phyloP scores from a whole-genome alignment of 1,284 basidiomycete genomes.

The Trametes pubescens region DNA sequence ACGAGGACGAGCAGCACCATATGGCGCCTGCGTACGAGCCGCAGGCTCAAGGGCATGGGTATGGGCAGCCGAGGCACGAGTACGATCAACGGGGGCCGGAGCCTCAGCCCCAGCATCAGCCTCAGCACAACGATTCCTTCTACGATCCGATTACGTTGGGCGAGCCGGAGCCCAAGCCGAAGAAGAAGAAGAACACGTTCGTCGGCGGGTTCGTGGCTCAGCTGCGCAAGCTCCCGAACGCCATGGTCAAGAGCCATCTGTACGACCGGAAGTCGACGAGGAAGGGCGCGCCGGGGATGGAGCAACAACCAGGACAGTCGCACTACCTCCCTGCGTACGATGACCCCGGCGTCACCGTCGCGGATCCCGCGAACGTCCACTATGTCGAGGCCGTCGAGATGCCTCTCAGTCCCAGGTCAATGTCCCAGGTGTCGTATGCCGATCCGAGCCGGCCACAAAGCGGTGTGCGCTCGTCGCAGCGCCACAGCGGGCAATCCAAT shows the following conservation, averaged over 20 bases:
- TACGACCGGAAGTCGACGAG: conserved; percentile 32
- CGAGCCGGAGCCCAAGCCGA: conserved; percentile 9
- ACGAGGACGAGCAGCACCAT: conserved; percentile 8
- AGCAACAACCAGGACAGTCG: conserved; percentile 14
- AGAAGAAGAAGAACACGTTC: conserved; percentile 34
- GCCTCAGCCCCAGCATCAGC: conserved; percentile 1
- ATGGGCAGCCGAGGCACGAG: neutral
- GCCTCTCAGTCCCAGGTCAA: conserved; percentile 27
- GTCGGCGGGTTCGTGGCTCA: conserved; percentile 45
- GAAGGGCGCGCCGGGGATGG: conserved; percentile 27
- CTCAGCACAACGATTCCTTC: conserved; percentile 16
- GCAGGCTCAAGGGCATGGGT: neutral
- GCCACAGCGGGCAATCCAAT: conserved; percentile 14
- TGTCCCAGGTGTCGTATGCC: conserved; percentile 16
- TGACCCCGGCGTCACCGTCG: conserved; percentile 31
- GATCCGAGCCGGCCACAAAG: conserved; percentile 10
- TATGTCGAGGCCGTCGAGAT: conserved; percentile 36
- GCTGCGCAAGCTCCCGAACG: conserved; percentile 40
- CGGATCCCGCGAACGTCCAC: conserved; percentile 33
- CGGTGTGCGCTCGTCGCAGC: conserved; percentile 14
- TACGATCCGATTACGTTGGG: conserved; percentile 18
- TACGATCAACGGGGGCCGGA: conserved; percentile 5
- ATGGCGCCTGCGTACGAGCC: conserved; percentile 10
- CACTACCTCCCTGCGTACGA: conserved; percentile 39
- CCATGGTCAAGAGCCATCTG: conserved; percentile 33